phyloP scores from a whole-genome alignment of 345 rosid genomes.

The Tarenaya hassleriana region DNA sequence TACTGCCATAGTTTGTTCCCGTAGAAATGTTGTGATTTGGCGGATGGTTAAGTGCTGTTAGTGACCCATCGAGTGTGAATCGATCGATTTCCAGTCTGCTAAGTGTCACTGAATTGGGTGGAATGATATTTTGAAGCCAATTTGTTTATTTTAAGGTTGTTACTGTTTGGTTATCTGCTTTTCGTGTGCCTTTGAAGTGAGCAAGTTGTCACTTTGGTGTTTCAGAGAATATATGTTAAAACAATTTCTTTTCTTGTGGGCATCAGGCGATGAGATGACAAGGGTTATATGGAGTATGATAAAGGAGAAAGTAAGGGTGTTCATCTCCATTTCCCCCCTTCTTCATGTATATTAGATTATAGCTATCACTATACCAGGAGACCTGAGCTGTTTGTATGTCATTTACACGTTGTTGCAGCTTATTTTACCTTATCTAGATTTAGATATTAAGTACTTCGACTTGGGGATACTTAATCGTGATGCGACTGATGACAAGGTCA shows the following conservation, averaged over 20 bases:
- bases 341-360: constrained; percentile 1
- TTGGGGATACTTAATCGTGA: constrained; percentile 87
- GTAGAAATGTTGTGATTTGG: too few relatives aligned
- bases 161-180: too few relatives aligned
- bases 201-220: neutral
- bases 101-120: neutral
- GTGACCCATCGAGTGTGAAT: neutral
- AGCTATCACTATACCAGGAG: neutral
- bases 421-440: constrained; percentile 66
- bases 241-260: neutral
- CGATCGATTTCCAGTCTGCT: constrained; percentile 5
- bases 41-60: too few relatives aligned
- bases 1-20: too few relatives aligned
- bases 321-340: neutral
- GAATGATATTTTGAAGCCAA: neutral
- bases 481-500: constrained; percentile 79
- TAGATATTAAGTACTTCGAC: constrained; percentile 89
- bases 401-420: constrained; percentile 51
- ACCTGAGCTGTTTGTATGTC: constrained; percentile 10
- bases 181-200: too few relatives aligned
- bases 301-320: constrained; percentile 63
- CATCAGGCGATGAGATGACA: constrained; percentile 86
- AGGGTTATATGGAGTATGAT: constrained; percentile 86
- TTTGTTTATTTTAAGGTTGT: neutral
- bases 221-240: neutral